A percentile compares a stretch with the other conserved stretches of the same genome.
These are phyloP conservation scores for Trapa bicornis DNA, from an alignment of 345 rosid genomes.

Conservation along the genomic window DNA sequence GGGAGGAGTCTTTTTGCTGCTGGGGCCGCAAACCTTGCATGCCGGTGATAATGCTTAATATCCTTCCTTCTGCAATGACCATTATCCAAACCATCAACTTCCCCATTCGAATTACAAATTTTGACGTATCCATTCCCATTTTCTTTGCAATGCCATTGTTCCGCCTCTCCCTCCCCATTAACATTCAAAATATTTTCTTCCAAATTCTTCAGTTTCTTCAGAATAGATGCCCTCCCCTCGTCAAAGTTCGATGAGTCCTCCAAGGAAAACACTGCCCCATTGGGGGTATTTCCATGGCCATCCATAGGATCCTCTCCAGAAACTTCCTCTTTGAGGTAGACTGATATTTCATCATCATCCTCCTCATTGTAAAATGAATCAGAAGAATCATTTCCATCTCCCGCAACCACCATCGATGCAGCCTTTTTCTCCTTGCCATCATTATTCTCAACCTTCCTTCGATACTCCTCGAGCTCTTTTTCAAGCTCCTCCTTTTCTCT, in stretches of 20 bases:
- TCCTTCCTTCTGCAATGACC: conserved; percentile 52
- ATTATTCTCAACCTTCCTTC: conserved; percentile 51
- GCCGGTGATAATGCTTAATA: conserved; percentile 17
- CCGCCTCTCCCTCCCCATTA: conserved; percentile 20
- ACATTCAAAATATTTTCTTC: conserved; percentile 63
- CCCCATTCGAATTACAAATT: conserved; percentile 13
- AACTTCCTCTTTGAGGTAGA: conserved; percentile 37
- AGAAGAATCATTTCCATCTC: conserved; percentile 43
- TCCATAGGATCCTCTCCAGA: conserved; percentile 25
- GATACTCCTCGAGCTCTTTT: conserved; percentile 55
- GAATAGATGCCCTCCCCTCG: conserved; percentile 73
- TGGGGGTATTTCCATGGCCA: conserved; percentile 42
- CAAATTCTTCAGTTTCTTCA: conserved; percentile 75
- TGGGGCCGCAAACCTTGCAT: conserved; percentile 20
- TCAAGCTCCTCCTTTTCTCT: conserved; percentile 69
- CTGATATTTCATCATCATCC: conserved; percentile 45
- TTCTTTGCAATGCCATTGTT: conserved; percentile 20
- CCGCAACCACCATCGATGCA: conserved; percentile 33
- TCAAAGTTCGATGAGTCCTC: conserved; percentile 72
- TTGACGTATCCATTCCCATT: conserved; percentile 32
- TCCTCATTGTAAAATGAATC: conserved; percentile 42
- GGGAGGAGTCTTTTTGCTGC: conserved; percentile 89
- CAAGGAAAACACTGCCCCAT: conserved; percentile 55
- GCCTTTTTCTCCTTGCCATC: conserved; percentile 67
- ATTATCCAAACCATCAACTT: conserved; percentile 34